Percentiles rank a stretch among this genome's conserved stretches.
phyloP scores from a whole-genome alignment of 73 alveolate genomes.

The Urostyla sp. region DNA sequence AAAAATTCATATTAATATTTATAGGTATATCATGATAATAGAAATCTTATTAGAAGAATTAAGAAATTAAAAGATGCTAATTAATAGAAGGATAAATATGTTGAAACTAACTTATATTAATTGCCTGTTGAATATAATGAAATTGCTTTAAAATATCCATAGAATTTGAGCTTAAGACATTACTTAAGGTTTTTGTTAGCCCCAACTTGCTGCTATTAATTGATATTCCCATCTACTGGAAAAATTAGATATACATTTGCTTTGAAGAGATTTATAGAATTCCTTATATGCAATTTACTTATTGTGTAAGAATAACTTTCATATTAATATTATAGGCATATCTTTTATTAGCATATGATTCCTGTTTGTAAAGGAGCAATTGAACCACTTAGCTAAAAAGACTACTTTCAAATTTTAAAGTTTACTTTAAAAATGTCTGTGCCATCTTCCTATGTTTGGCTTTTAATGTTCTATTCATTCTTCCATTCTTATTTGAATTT shows the following conservation, averaged over 20 bases:
- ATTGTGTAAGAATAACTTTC: not conserved
- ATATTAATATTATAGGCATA: not conserved
- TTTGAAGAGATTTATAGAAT: slow-evolving; percentile 60
- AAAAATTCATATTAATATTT: too few species aligned
- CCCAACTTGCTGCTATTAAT: slow-evolving; percentile 86
- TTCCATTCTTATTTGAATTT: slow-evolving; percentile 67
- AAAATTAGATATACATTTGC: slow-evolving; percentile 61
- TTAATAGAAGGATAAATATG: not conserved
- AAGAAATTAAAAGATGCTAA: not conserved
- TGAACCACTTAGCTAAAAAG: not conserved
- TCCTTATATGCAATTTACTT: not conserved
- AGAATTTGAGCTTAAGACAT: slow-evolving; percentile 41
- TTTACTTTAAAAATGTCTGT: slow-evolving; percentile 34
- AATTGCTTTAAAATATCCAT: slow-evolving; percentile 60
- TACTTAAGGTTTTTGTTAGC: slow-evolving; percentile 38
- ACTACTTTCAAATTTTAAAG: not conserved
- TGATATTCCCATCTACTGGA: slow-evolving; percentile 71
- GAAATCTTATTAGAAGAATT: slow-evolving; percentile 49
- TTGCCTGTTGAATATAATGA: slow-evolving; percentile 31
- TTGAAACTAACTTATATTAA: not conserved
- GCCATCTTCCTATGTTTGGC: slow-evolving; percentile 87
- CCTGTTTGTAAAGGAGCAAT: slow-evolving; percentile 54
- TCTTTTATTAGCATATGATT: slow-evolving; percentile 34
- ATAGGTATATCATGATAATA: slow-evolving; percentile 71
- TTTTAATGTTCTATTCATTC: slow-evolving; percentile 53